Percentiles rank a stretch among this genome's conserved stretches.
Conservation (phyloP, 1,284 basidiomycete genomes). For the Ganoderma lingzhi region DNA sequence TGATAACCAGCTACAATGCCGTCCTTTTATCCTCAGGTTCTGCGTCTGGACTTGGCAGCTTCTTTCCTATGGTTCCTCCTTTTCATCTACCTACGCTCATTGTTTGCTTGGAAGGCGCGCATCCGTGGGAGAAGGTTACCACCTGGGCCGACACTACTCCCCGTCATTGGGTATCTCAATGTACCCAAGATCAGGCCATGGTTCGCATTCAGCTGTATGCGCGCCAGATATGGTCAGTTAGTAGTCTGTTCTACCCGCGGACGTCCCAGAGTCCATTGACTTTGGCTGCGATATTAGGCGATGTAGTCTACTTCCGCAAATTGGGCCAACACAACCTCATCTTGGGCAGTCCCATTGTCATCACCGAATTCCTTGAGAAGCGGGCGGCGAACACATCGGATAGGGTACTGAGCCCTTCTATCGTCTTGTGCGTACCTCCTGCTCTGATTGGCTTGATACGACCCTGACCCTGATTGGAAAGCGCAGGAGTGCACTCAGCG, state of each 20-base stretch:
- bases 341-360: constrained; percentile 16
- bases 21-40: background rate
- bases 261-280: background rate
- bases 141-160: background rate
- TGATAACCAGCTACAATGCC: background rate
- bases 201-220: background rate
- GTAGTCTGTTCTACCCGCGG: background rate
- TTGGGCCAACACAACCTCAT: constrained; percentile 14
- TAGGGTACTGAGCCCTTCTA: constrained; percentile 16
- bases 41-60: background rate
- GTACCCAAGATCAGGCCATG: background rate
- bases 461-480: background rate
- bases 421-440: background rate
- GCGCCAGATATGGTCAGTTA: background rate
- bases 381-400: constrained; percentile 23
- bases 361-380: constrained; percentile 26
- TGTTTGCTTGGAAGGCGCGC: background rate
- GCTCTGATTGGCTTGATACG: background rate
- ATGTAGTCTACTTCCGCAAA: background rate
- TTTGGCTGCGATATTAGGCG: background rate
- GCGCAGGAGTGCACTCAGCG: background rate
- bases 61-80: background rate
- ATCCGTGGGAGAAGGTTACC: background rate
- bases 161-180: background rate
- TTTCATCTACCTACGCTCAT: background rate